phyloP scores from a whole-genome alignment of 768 basidiomycete genomes.

The Suillus decipiens region DNA sequence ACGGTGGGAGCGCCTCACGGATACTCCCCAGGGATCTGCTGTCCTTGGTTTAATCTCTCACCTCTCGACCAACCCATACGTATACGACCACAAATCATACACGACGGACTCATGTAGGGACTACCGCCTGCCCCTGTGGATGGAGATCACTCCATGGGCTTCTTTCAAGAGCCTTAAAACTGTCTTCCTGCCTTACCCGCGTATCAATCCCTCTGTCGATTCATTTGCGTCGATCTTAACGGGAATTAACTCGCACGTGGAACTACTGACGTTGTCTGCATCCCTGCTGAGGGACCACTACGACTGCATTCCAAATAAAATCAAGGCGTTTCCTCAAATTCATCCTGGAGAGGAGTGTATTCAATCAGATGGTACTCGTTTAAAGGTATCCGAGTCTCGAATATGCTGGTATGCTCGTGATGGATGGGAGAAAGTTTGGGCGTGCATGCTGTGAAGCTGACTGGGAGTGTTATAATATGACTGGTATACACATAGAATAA shows the following conservation, averaged over 20 bases:
- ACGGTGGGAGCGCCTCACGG: conserved; percentile 25
- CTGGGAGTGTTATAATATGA: not conserved
- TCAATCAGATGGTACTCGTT: not conserved
- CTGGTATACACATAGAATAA: not conserved
- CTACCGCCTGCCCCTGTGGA: conserved; percentile 19
- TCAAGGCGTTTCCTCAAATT: not conserved
- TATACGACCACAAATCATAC: not conserved
- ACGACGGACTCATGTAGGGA: not conserved
- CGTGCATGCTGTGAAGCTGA: not conserved
- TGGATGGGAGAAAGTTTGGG: conserved; percentile 4
- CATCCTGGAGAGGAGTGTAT: not conserved
- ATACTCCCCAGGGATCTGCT: conserved; percentile 30
- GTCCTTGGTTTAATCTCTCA: conserved; percentile 42
- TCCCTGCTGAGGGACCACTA: not conserved
- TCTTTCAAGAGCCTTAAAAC: conserved; percentile 30
- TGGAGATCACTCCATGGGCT: conserved; percentile 31
- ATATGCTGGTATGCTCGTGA: not conserved
- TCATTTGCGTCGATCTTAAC: not conserved
- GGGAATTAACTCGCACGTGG: not conserved
- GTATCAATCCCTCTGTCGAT: not conserved
- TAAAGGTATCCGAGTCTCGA: not conserved
- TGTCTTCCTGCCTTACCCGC: not conserved
- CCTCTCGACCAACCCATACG: conserved; percentile 10
- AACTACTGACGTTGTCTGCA: conserved; percentile 3
- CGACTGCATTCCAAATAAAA: not conserved